Base-by-base conservation (phyloP, 305 asterid genomes). In the Fraxinus albicans region DNA sequence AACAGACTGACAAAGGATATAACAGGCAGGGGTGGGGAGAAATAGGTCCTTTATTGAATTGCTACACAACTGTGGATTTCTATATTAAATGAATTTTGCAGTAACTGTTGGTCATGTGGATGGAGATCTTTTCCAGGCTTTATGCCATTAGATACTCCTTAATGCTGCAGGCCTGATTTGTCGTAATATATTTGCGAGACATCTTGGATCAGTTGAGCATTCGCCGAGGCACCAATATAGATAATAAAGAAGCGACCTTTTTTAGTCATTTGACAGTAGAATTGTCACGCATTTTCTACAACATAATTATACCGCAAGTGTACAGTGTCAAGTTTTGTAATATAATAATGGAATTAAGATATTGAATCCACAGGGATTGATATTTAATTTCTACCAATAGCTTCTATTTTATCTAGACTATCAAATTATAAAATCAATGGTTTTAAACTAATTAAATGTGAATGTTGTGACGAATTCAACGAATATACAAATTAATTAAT, bases 61-160 rank as follows among this genome's bases (percentile, higher is more conserved):
- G 40, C 38, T 69, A 19, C 10, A 12, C 34, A 65, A 25, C 6
- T 65, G 73, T 23, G 35, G 35, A 65, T 65, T 25, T 25, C n/a
- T 25, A 2, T 60, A 23, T 67, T 6, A 67, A 67, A 67, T 27
- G 19, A 67, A 35, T 67, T 67, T 67, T 67, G 74, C 8, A 9
- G 15, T 70, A 70, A 76, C 76, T 77, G 58, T 38, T 38, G 65
- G 76, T 55, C 81, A 44, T 65, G 80, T 21, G 53, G 77, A 69
- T 63, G 78, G 40, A 84, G 38, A 76, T 76, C 83, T 76, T 77
- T 53, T 80, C 60, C 33, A 38, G 58, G 55, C 65, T 47, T 65
- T 77, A 42, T 55, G 74, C 55, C 50, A 33, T 77, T 76, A 70
- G 78, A 67, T 74, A 58, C 79, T 74, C 55, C 53, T 77, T 83